Evolutionary conservation across 768 basidiomycete genomes (phyloP).

Genomic region (Trametes meyenii): DNA sequence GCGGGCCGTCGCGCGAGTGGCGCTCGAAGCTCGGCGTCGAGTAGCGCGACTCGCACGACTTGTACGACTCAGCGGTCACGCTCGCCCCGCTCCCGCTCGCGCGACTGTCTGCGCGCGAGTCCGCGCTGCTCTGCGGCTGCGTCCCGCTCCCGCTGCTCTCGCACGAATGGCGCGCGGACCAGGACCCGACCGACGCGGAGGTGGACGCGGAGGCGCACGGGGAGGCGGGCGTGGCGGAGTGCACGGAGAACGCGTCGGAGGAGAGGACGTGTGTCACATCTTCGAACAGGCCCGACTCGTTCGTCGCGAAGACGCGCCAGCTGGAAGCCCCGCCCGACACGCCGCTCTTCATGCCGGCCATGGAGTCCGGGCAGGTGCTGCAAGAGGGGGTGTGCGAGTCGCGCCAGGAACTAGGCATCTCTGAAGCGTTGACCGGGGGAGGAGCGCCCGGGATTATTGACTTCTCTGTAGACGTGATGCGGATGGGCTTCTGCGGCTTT

Average conservation of each 20-base stretch:
- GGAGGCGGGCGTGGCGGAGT: not conserved
- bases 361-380: constrained; percentile 21
- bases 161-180: constrained; percentile 3
- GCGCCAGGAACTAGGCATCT: constrained; percentile 12
- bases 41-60: constrained; percentile 34
- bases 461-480: constrained; percentile 11
- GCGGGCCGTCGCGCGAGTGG: constrained; percentile 7
- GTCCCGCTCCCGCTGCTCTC: constrained; percentile 1
- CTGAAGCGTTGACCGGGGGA: not conserved
- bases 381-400: constrained; percentile 17
- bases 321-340: constrained; percentile 9
- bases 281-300: constrained; percentile 27
- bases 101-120: constrained; percentile 14
- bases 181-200: not conserved
- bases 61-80: constrained; percentile 32
- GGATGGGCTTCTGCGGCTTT: not conserved
- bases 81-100: constrained; percentile 30
- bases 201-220: not conserved
- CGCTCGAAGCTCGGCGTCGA: constrained; percentile 25
- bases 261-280: constrained; percentile 34
- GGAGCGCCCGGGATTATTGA: constrained; percentile 20
- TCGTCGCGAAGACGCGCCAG: constrained; percentile 23
- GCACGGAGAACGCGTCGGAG: constrained; percentile 20
- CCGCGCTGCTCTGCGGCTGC: not conserved
- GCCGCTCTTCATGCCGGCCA: constrained; percentile 8